Evolutionary conservation across 805 yeast genomes (phyloP).

Genomic region (Jamesozyma piceae): DNA sequence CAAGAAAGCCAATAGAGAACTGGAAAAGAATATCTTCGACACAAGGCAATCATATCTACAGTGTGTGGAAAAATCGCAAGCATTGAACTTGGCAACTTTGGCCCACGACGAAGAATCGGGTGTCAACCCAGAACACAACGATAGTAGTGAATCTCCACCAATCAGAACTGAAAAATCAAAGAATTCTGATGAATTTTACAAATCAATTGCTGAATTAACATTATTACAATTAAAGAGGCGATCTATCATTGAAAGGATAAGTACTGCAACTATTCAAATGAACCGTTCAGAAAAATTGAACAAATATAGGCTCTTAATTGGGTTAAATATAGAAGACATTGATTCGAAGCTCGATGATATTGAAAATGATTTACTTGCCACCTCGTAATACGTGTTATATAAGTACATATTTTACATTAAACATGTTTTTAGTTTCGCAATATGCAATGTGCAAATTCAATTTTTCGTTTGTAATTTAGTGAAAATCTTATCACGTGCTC

Average conservation of each 20-base stretch:
- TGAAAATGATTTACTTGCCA: conserved; percentile 34
- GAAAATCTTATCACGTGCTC: neutral
- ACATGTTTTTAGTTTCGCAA: too few relatives aligned
- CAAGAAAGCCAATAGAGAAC: too few relatives aligned
- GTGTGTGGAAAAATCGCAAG: conserved; percentile 55
- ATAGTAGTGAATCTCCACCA: neutral
- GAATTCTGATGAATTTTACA: conserved; percentile 9
- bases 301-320: conserved; percentile 74
- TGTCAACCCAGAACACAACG: conserved; percentile 2
- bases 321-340: conserved; percentile 67
- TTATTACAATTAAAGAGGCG: conserved; percentile 45
- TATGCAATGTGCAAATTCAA: too few relatives aligned
- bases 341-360: conserved; percentile 78
- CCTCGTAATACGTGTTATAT: conserved; percentile 7
- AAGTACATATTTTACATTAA: too few relatives aligned
- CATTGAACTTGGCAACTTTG: conserved; percentile 46
- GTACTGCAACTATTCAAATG: conserved; percentile 38
- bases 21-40: neutral
- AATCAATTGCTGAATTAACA: conserved; percentile 37
- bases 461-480: conserved; percentile 24
- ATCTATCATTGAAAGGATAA: conserved; percentile 37
- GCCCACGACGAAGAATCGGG: conserved; percentile 46
- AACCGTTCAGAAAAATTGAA: conserved; percentile 50
- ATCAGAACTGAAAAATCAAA: neutral
- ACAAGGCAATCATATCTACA: conserved; percentile 9